A percentile compares a stretch with the other conserved stretches of the same genome.
Conservation (phyloP, 495 filamentous ascomycete genomes). For the Cenococcum geophilum region DNA sequence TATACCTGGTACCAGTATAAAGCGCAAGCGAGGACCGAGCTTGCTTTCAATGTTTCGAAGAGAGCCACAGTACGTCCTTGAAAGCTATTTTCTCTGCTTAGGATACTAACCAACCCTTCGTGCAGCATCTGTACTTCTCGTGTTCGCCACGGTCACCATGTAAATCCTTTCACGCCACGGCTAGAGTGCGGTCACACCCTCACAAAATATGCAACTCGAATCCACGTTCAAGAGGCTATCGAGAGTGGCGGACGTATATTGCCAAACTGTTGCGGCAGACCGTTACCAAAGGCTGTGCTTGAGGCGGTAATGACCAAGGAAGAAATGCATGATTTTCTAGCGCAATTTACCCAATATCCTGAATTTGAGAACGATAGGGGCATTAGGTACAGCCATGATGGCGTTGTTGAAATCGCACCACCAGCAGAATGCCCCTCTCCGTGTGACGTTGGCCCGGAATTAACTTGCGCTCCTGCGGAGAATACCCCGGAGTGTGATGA, state of each 20-base stretch:
- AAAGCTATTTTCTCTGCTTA: not conserved
- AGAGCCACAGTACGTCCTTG: conserved; percentile 19
- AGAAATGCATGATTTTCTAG: conserved; percentile 12
- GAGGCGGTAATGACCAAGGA: conserved; percentile 15
- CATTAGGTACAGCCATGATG: conserved; percentile 19
- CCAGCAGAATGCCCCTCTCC: not conserved
- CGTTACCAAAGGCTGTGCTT: conserved; percentile 15
- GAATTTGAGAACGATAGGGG: not conserved
- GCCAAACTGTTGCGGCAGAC: conserved; percentile 17
- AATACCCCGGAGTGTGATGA: conserved; percentile 8
- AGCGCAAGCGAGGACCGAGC: conserved; percentile 18
- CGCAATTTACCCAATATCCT: not conserved
- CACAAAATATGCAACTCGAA: conserved; percentile 17
- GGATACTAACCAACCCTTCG: conserved; percentile 12
- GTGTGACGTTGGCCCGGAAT: not conserved
- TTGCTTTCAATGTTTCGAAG: conserved; percentile 27
- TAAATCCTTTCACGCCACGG: conserved; percentile 14
- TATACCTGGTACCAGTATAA: conserved; percentile 7
- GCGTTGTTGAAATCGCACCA: conserved; percentile 7
- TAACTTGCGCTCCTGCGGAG: conserved; percentile 6
- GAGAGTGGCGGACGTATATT: conserved; percentile 5
- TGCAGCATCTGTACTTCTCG: conserved; percentile 19
- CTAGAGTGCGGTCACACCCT: conserved; percentile 23
- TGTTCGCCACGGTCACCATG: conserved; percentile 11
- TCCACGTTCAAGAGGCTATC: conserved; percentile 20